phyloP scores from a whole-genome alignment of 2,329 filamentous ascomycete genomes.

The Penicillium sp. region DNA sequence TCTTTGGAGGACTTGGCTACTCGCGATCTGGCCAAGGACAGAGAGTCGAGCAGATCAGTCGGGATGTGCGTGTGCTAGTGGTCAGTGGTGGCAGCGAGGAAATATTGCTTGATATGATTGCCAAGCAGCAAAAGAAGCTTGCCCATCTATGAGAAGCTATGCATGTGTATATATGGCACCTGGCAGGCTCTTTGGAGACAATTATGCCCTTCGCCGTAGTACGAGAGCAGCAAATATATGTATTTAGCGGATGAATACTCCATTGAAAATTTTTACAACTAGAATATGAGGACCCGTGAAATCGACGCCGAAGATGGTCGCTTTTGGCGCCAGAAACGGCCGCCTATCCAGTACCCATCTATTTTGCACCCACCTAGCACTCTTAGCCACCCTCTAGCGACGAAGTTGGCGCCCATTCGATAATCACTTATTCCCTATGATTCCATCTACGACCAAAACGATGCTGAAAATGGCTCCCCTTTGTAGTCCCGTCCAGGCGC shows the following conservation, averaged over 20 bases:
- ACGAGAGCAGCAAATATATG: no score
- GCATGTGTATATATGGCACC: no score
- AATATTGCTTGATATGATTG: conserved; percentile 11
- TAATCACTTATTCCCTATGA: neutral
- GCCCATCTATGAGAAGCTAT: neutral
- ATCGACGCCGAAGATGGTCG: conserved; percentile 9
- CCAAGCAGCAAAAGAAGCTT: conserved; percentile 9
- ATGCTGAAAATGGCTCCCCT: neutral
- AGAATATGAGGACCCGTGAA: conserved; percentile 2
- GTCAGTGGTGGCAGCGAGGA: conserved; percentile 2
- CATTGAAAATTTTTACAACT: no score
- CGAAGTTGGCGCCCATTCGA: neutral
- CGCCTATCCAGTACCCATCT: conserved; percentile 13
- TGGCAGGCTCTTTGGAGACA: no score
- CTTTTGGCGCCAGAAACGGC: conserved; percentile 11
- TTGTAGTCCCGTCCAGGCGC: neutral
- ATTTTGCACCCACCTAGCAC: conserved; percentile 21
- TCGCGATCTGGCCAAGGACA: conserved; percentile 18
- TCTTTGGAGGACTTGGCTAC: conserved; percentile 15
- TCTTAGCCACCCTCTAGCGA: neutral
- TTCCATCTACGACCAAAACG: neutral
- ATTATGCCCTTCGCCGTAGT: no score
- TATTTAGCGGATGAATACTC: no score
- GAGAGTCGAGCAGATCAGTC: conserved; percentile 19
- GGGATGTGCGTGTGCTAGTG: conserved; percentile 11